Evolutionary conservation across 1,284 basidiomycete genomes (phyloP).

Genomic region (Ceratobasidium sp.): DNA sequence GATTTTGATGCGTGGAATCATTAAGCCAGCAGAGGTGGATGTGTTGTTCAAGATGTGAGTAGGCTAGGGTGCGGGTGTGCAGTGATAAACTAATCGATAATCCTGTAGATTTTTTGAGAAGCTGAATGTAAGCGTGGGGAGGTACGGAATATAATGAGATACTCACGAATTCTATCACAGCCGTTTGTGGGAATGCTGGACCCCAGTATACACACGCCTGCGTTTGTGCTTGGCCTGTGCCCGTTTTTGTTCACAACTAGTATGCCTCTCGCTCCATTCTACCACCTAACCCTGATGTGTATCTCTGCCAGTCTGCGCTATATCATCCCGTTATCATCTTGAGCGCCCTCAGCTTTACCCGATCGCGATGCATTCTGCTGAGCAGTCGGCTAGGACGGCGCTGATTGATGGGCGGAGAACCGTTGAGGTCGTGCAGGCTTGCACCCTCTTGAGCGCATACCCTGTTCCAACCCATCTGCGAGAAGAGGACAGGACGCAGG

Average conservation of each 20-base stretch:
- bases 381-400: conserved; percentile 78
- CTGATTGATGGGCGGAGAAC: conserved; percentile 84
- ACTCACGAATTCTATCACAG: conserved; percentile 55
- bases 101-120: conserved; percentile 70
- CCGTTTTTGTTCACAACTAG: conserved; percentile 85
- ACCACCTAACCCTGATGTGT: background rate
- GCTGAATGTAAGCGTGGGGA: conserved; percentile 67
- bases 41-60: conserved; percentile 84
- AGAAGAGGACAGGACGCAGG: conserved; percentile 85
- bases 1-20: conserved; percentile 81
- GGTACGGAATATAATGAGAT: conserved; percentile 9
- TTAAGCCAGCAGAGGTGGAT: conserved; percentile 82
- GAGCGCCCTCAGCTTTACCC: conserved; percentile 83
- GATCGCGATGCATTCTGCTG: conserved; percentile 87
- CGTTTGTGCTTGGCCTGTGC: conserved; percentile 76
- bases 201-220: conserved; percentile 75
- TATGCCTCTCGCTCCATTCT: conserved; percentile 58
- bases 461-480: conserved; percentile 78
- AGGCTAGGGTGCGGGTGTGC: background rate
- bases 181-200: conserved; percentile 79
- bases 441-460: conserved; percentile 80
- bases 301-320: conserved; percentile 70
- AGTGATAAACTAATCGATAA: conserved; percentile 49
- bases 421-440: conserved; percentile 77
- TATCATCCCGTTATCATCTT: conserved; percentile 77